Conservation (phyloP, 164 flowering plant genomes). For the Macadamia integrifolia region DNA sequence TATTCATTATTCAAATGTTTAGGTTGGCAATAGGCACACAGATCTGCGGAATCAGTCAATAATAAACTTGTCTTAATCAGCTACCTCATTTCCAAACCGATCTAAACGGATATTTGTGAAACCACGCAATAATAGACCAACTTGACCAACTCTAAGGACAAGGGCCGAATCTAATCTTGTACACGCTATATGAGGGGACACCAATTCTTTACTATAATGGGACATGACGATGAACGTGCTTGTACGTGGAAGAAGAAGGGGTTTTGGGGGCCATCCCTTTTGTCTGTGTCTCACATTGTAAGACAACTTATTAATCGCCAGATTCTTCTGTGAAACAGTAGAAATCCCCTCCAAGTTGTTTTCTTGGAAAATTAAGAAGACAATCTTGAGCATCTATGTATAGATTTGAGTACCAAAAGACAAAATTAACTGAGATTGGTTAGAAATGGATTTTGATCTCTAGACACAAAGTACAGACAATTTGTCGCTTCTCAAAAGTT, state of each 20-base stretch:
- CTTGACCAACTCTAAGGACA: not conserved
- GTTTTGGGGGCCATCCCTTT: not conserved
- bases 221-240: not conserved
- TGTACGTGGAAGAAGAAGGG: not conserved
- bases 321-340: not conserved
- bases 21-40: no score
- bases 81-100: no score
- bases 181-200: not conserved
- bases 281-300: not conserved
- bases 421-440: no score
- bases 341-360: not conserved
- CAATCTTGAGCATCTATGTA: no score
- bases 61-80: no score
- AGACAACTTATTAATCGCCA: not conserved
- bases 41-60: no score
- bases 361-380: no score
- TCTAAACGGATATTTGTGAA: not conserved
- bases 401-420: no score
- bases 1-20: no score
- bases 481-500: no score
- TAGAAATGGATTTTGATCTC: no score
- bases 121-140: not conserved
- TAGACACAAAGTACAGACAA: no score
- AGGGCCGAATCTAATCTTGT: not conserved
- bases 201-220: not conserved